Evolutionary conservation across 2,329 filamentous ascomycete genomes (phyloP).

Genomic region (Apiospora saccharicola): DNA sequence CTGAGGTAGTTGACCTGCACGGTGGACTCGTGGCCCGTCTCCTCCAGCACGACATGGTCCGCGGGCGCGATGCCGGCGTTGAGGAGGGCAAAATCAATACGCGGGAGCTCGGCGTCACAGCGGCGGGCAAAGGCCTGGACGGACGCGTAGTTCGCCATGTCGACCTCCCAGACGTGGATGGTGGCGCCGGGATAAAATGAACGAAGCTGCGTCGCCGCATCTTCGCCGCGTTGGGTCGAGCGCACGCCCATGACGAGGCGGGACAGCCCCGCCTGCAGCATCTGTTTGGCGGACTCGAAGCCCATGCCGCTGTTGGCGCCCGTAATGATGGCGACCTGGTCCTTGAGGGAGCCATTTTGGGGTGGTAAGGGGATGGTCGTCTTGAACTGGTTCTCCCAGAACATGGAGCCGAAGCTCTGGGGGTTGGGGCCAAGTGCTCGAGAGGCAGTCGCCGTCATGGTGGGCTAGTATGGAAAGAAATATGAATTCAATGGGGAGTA

Average conservation of each 20-base stretch:
- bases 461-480: no score
- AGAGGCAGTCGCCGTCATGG: background rate
- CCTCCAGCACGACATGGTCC: background rate
- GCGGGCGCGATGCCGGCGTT: background rate
- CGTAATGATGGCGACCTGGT: background rate
- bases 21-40: conserved; percentile 29
- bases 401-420: background rate
- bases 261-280: background rate
- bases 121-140: background rate
- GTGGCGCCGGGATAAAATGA: background rate
- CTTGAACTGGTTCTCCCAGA: background rate
- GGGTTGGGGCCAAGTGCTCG: background rate
- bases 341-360: background rate
- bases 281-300: background rate
- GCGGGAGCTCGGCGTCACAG: background rate
- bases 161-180: background rate
- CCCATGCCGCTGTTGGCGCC: background rate
- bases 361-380: background rate
- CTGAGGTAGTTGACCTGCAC: conserved; percentile 36
- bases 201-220: background rate
- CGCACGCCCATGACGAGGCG: background rate
- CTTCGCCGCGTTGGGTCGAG: background rate
- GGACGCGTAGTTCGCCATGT: background rate
- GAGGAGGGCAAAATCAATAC: background rate
- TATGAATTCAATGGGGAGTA: no score